Base-by-base conservation (phyloP, 495 filamentous ascomycete species). In the Hypoxylon cercidicola region DNA sequence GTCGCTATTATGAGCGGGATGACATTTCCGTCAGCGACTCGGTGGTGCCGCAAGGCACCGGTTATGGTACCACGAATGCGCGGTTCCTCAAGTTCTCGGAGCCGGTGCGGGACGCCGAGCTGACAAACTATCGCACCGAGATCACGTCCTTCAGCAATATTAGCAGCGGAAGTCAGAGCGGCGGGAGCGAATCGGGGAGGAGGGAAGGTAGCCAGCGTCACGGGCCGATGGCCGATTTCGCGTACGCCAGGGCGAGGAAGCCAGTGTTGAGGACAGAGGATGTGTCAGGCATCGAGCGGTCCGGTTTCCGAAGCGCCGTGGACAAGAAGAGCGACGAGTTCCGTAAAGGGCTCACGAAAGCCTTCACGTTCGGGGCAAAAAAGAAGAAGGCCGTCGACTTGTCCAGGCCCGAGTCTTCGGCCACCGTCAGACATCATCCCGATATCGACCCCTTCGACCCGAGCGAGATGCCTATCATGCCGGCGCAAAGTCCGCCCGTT, bases 281-380 rank as follows among this genome's bases (percentile, higher is more conserved):
- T 15, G 73, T 79, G 8, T 81, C 79, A 1, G 81, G 79, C 20
- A 84, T 84, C 62, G 81, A 85, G 60, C 79, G 82, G 57, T 83
- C 81, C 1, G 77, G 78, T 0, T 77, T 84, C 45, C 72, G 82
- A 30, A 78, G 74, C 47, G 73, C 73, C 7, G 72, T 85, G 66
- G 82, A 85, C 66, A 83, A 80, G 74, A 83, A 80, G 63, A 85
- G 82, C 60, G 79, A 82, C 39, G 76, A 77, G 1, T 75, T 84
- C 15, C 74, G 83, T 32, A 83, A 82, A 46, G 80, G 79, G 0
- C 64, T 85, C 0, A 78, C 77, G 12, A 81, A 81, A 54, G 79
- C 78, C 0, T 80, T 81, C 47, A 70, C 68, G 10, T 81, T 84
- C 35, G 76, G 76, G 37, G 72, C 55, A 15, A 80, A 79, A 68